Base-by-base conservation (phyloP, 768 basidiomycete species). In the Russula sp. region DNA sequence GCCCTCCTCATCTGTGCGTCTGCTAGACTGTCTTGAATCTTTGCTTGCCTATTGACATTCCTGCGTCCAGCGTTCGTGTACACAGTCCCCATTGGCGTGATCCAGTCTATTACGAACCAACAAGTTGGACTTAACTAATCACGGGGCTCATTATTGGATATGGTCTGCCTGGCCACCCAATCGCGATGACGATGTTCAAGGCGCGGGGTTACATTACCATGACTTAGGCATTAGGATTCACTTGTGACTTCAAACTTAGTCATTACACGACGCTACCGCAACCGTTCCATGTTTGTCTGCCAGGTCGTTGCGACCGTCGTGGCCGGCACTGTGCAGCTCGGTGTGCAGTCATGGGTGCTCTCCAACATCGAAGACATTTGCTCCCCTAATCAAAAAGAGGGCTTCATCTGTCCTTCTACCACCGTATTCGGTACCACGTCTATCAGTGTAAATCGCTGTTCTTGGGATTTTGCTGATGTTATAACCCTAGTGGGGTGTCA, bases 151-250 rank as follows among this genome's bases (percentile, higher is more conserved):
- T 92, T 66, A 84, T 90, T 34, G 91, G 91, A 57, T 91, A 90
- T 69, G 83, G 81, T 22, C 79, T 89, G 50, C 91, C 89, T n/a
- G 91, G 90, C 1, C 81, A 81, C n/a, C 88, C 89, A 5, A 71
- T 91, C 60, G 89, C 90, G 0, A 88, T 84, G 80, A 90, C 91
- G 89, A 78, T 91, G 77, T 90, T 91, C 80, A 91, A 89, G 81
- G 88, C 87, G 0, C 89, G 79, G 79, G 88, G 89, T 40, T 89
- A 89, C 68, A 85, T 87, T 63, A 85, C 82, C 55, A 83, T 84
- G 80, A 79, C 79, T 4, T 85, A 87, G 73, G 87, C 88, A 1
- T 71, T 91, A 50, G 76, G 76, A 47, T 92, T 91, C 76, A 81
- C 86, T 1, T 78, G 82, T 8, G 88, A 91, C 40, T 40, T 37